phyloP scores from a whole-genome alignment of 176 grass and related monocot genomes.

The Leersia perrieri region DNA sequence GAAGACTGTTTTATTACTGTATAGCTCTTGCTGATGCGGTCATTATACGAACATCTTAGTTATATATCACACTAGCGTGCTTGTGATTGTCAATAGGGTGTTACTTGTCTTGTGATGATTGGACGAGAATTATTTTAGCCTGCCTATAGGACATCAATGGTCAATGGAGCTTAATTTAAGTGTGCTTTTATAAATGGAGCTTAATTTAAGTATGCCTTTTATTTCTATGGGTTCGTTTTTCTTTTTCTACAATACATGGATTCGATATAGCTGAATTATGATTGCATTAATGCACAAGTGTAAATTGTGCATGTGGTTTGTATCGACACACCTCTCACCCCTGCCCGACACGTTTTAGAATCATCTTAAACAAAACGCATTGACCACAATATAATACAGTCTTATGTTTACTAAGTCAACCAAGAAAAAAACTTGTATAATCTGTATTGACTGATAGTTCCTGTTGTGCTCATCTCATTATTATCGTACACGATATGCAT shows the following conservation, averaged over 20 bases:
- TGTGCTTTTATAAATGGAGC: background rate
- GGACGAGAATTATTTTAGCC: background rate
- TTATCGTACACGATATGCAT: background rate
- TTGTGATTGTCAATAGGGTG: too few relatives aligned
- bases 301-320: background rate
- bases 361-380: background rate
- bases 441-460: background rate
- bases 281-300: background rate
- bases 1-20: background rate
- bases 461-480: background rate
- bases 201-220: background rate
- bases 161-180: background rate
- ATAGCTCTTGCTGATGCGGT: too few relatives aligned
- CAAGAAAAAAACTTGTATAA: background rate
- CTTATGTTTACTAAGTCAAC: background rate
- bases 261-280: background rate
- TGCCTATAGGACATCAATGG: background rate
- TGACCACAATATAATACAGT: background rate
- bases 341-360: background rate
- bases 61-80: background rate
- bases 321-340: background rate
- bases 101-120: background rate
- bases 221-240: background rate
- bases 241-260: background rate
- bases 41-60: background rate